Conservation (phyloP, 306 rosid genomes). For the Hippophae tibetana region DNA sequence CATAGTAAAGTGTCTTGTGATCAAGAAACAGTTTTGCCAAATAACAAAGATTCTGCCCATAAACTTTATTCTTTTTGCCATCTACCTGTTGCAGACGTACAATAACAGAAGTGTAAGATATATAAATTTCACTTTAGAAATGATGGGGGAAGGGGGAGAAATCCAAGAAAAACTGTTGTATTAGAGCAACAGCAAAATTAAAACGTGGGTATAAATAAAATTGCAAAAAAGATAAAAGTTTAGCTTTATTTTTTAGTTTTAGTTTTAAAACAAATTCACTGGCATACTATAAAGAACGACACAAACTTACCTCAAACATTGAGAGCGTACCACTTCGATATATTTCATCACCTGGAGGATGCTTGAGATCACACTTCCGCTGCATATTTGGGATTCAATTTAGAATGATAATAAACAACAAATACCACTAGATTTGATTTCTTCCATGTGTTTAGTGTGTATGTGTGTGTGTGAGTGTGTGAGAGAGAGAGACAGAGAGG, state of each 20-base stretch:
- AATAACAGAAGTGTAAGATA: slow-evolving; percentile 9
- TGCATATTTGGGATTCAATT: slow-evolving; percentile 27
- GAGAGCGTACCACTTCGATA: slow-evolving; percentile 96
- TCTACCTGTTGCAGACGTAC: slow-evolving; percentile 63
- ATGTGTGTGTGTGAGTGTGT: too few species aligned
- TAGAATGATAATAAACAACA: background rate
- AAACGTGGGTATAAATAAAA: background rate
- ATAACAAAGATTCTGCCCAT: slow-evolving; percentile 98
- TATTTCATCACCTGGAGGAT: slow-evolving; percentile 99
- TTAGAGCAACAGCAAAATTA: background rate
- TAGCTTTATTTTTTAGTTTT: background rate
- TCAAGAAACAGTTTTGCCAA: slow-evolving; percentile 95
- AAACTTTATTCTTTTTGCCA: slow-evolving; percentile 97
- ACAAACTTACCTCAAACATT: slow-evolving; percentile 82
- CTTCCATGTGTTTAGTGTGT: too few species aligned
- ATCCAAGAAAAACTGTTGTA: background rate
- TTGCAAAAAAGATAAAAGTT: background rate
- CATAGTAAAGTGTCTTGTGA: slow-evolving; percentile 98
- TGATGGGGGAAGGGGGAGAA: background rate
- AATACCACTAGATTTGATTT: background rate
- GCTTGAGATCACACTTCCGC: slow-evolving; percentile 99
- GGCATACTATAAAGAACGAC: background rate
- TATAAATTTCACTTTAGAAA: background rate
- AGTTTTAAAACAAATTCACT: slow-evolving; percentile 5
- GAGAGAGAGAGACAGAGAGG: too few species aligned